Evolutionary conservation across 768 basidiomycete species (phyloP).

Genomic region (Chalciporus piperatus): DNA sequence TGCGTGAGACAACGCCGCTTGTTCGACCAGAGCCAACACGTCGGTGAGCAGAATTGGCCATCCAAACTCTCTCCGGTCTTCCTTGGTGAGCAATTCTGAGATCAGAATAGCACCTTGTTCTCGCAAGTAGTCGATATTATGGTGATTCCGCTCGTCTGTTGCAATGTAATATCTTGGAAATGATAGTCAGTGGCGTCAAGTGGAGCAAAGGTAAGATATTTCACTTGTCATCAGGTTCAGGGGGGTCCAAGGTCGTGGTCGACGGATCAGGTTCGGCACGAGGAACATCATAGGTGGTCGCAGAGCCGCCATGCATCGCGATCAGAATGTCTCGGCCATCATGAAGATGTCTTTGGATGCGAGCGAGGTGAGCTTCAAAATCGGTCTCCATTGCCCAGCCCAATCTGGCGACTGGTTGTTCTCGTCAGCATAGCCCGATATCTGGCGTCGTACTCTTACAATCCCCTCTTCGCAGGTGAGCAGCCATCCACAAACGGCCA

Average conservation of each 20-base stretch:
- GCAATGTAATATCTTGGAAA: conserved; percentile 33
- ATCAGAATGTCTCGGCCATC: conserved; percentile 15
- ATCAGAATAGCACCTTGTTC: conserved; percentile 39
- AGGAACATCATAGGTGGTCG: conserved; percentile 21
- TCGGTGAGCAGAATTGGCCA: conserved; percentile 45
- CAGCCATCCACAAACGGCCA: conserved; percentile 42
- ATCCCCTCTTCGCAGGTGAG: conserved; percentile 45
- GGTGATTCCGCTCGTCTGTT: conserved; percentile 42
- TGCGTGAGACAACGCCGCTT: conserved; percentile 35
- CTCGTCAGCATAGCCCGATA: too few relatives aligned
- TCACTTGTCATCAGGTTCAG: conserved; percentile 23
- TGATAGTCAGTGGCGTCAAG: background rate
- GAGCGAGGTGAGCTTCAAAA: conserved; percentile 32
- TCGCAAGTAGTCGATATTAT: conserved; percentile 30
- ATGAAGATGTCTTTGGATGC: conserved; percentile 28
- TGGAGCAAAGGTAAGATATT: background rate
- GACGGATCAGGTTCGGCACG: conserved; percentile 14
- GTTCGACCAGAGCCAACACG: conserved; percentile 42
- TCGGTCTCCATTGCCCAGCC: conserved; percentile 35
- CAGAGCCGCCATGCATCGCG: conserved; percentile 20
- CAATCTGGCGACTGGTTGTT: conserved; percentile 21
- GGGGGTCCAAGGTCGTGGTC: conserved; percentile 25
- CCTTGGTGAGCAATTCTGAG: conserved; percentile 40
- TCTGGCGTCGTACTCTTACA: conserved; percentile 23
- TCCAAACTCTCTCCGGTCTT: conserved; percentile 37